Percentiles rank a stretch among this genome's conserved stretches.
Conservation (phyloP, 805 yeast genomes). For the Naumovozyma dairenensis region DNA sequence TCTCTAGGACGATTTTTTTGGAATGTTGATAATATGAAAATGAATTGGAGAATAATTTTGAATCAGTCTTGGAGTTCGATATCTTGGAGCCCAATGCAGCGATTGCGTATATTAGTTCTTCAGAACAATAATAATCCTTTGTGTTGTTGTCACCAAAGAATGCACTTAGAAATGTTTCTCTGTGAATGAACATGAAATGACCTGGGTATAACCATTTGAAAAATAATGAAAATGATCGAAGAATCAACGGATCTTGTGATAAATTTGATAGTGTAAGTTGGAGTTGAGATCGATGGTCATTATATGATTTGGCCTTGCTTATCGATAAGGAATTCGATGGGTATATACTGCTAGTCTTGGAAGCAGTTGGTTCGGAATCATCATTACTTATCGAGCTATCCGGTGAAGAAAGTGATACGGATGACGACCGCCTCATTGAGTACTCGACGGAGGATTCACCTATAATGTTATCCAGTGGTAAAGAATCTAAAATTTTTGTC, state of each 20-base stretch:
- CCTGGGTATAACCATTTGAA: conserved; percentile 57
- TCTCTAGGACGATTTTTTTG: conserved; percentile 31
- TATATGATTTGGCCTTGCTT: conserved; percentile 6
- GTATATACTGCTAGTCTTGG: conserved; percentile 20
- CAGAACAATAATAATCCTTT: conserved; percentile 39
- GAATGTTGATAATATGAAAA: conserved; percentile 39
- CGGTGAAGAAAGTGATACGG: conserved; percentile 4
- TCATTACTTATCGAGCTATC: too few species aligned
- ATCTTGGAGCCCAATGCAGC: conserved; percentile 47
- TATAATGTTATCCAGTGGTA: conserved; percentile 4
- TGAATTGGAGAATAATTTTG: conserved; percentile 30
- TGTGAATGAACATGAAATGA: conserved; percentile 45
- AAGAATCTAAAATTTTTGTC: conserved; percentile 3
- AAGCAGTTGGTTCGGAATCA: too few species aligned
- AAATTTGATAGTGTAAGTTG: conserved; percentile 13
- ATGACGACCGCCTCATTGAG: too few species aligned
- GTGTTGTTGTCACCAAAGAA: conserved; percentile 35
- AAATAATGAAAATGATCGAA: conserved; percentile 25
- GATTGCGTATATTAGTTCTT: conserved; percentile 40
- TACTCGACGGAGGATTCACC: too few species aligned
- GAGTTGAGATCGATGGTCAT: conserved; percentile 4
- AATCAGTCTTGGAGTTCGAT: conserved; percentile 27
- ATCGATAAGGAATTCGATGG: conserved; percentile 23
- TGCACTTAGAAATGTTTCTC: conserved; percentile 49
- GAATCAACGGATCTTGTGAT: conserved; percentile 18